A percentile compares a stretch with the other conserved stretches of the same genome.
These are phyloP conservation scores for Paracorniculantispora psalliotae DNA, from an alignment of 2,329 filamentous ascomycete genomes.

Conservation along the genomic window DNA sequence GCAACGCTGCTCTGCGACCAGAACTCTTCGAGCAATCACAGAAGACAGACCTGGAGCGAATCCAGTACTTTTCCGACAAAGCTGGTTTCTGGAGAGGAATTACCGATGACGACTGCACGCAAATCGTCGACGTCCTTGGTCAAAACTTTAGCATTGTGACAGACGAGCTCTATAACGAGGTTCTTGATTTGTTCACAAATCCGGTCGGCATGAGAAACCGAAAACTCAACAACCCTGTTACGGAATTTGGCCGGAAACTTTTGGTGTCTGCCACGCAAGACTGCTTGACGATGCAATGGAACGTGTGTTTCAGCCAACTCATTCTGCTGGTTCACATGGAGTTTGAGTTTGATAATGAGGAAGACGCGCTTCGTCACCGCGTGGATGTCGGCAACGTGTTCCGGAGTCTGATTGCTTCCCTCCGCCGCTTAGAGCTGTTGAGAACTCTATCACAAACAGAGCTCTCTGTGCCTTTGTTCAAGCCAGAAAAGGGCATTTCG, in stretches of 20 bases:
- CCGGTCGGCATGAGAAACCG: conserved; percentile 42
- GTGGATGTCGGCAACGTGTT: conserved; percentile 67
- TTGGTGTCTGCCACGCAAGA: conserved; percentile 76
- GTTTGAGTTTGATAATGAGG: conserved; percentile 69
- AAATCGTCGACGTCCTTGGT: conserved; percentile 65
- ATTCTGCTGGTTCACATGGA: conserved; percentile 83
- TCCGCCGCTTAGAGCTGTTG: conserved; percentile 71
- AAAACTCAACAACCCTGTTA: conserved; percentile 51
- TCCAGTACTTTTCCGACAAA: conserved; percentile 73
- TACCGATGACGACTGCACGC: conserved; percentile 72
- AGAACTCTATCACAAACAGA: conserved; percentile 61
- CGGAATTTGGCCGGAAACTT: conserved; percentile 70
- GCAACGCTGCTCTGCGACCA: conserved; percentile 60
- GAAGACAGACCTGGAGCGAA: conserved; percentile 64
- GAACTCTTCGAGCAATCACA: conserved; percentile 73
- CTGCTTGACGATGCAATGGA: conserved; percentile 65
- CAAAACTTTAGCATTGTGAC: conserved; percentile 57
- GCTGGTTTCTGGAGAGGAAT: conserved; percentile 75
- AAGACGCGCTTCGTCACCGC: conserved; percentile 56
- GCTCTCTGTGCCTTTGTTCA: conserved; percentile 45
- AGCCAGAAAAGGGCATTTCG: conserved; percentile 28
- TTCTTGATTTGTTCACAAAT: conserved; percentile 42
- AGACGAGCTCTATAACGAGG: conserved; percentile 47
- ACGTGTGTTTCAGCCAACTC: conserved; percentile 75
- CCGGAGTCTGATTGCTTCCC: conserved; percentile 60